Percentiles rank a stretch among this genome's conserved stretches.
These are phyloP conservation scores for Yamadazyma atmosphaerica DNA, from an alignment of 1,139 yeast genomes.

Conservation along the genomic window DNA sequence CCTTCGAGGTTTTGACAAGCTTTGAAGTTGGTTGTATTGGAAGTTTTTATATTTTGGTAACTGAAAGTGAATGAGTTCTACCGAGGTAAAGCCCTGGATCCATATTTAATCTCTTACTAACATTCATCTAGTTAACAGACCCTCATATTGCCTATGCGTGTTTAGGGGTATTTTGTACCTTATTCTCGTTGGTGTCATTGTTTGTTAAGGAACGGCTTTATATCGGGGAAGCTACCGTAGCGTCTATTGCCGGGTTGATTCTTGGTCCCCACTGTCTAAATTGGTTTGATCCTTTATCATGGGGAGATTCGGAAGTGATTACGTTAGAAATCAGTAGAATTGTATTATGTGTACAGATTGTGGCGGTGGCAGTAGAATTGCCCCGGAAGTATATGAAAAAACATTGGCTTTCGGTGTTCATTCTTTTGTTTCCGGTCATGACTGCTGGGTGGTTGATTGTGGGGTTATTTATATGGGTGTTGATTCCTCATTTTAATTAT, in stretches of 20 bases:
- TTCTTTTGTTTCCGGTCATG: slow-evolving; percentile 89
- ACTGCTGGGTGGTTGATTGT: slow-evolving; percentile 90
- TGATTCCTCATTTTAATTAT: slow-evolving; percentile 82
- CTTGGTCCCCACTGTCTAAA: slow-evolving; percentile 90
- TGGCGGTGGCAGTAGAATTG: slow-evolving; percentile 95
- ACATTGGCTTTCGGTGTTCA: slow-evolving; percentile 83
- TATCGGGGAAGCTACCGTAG: slow-evolving; percentile 95
- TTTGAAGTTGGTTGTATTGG: too few species aligned
- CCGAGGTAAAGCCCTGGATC: too few species aligned
- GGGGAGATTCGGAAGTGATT: slow-evolving; percentile 90
- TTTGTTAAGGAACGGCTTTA: slow-evolving; percentile 87
- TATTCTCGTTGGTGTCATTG: slow-evolving; percentile 85
- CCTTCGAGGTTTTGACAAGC: too few species aligned
- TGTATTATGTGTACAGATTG: slow-evolving; percentile 88
- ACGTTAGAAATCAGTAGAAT: slow-evolving; percentile 88
- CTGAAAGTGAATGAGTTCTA: too few species aligned
- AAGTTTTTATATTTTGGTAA: too few species aligned
- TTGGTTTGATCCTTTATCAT: slow-evolving; percentile 84
- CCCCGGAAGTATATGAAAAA: slow-evolving; percentile 90
- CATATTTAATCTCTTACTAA: too few species aligned
- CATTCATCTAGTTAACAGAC: slow-evolving; percentile 36
- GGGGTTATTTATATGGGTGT: slow-evolving; percentile 80
- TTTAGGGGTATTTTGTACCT: slow-evolving; percentile 83
- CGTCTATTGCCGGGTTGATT: slow-evolving; percentile 86
- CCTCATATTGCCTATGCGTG: slow-evolving; percentile 92